phyloP scores from a whole-genome alignment of 441 rosid species.

The Croton setiger region DNA sequence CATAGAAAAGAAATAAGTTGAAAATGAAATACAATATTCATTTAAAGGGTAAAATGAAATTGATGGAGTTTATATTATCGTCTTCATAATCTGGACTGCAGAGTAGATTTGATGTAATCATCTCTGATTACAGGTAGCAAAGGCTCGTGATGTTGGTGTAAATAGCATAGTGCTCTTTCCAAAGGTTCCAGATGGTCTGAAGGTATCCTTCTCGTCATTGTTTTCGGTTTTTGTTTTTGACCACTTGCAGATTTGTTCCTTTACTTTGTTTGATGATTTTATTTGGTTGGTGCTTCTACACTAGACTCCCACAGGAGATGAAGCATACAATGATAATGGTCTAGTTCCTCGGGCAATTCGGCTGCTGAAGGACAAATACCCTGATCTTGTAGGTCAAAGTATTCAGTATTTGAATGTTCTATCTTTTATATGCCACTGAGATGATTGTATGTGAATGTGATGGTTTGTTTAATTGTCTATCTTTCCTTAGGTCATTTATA shows the following conservation, averaged over 20 bases:
- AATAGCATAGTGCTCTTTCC: conserved; percentile 86
- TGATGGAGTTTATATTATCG: neutral
- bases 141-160: conserved; percentile 93
- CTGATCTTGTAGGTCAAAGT: conserved; percentile 74
- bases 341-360: conserved; percentile 83
- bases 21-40: neutral
- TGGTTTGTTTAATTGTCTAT: conserved; percentile 1
- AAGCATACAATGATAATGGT: conserved; percentile 88
- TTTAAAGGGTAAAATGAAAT: neutral
- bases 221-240: conserved; percentile 9
- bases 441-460: conserved; percentile 3
- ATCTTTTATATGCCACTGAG: conserved; percentile 7
- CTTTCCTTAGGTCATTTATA: conserved; percentile 65
- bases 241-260: conserved; percentile 1
- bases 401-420: neutral
- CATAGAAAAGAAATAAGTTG: neutral
- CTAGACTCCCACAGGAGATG: conserved; percentile 86
- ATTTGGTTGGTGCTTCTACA: conserved; percentile 21
- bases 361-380: conserved; percentile 86
- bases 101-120: neutral
- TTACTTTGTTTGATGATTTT: conserved; percentile 2
- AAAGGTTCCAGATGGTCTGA: conserved; percentile 92
- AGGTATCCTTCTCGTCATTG: conserved; percentile 47
- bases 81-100: neutral
- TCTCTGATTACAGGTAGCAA: conserved; percentile 63